Evolutionary conservation across 495 filamentous ascomycete species (phyloP), one percentile per base, ranked within the genome.

Genomic region (Xylaria sp.): DNA sequence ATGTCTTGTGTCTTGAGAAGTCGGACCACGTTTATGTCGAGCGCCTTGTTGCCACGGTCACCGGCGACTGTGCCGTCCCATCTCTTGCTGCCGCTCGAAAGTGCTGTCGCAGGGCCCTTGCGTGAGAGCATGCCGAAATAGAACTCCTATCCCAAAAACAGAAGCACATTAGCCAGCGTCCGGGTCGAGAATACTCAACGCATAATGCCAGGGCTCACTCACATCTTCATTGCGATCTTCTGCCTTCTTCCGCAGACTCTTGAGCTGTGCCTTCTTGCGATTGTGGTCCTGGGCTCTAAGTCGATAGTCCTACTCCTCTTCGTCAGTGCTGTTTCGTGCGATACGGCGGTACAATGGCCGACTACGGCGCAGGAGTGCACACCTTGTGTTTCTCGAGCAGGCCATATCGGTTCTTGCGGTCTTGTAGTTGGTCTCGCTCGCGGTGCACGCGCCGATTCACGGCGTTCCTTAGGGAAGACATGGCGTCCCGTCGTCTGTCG

Each of bases 1-100:
- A 92, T 85, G 83, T 99, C 96, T 83, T 99, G 97, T 55, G 97
- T 98, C 88, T 99, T 99, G 72, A 97, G 88, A 74, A 97, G 80
- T 77, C 93, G 90, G 31, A 96, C 92, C 21, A 90, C 89, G 68
- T 97, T 93, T 43, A 88, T 78, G 73, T 89, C 86, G 67, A 89
- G 80, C 48, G 87, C 80, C 67, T 85, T 85, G 73, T 87, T 86
- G 7, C 92, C 91, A 21, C 90, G 85, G 72, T 91, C 89, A 68
- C 88, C 87, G 37, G 90, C 89, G 66, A 86, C 81, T 1, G 79
- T 84, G 31, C 90, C 87, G 31, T 76, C 83, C 73, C 80, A 83
- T 37, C 73, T 77, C 71, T 82, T 80, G 57, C 78, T 81, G 46
- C 82, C 82, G 3, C 77, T 78, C 44, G 83, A 85, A 24, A 77